Evolutionary conservation across 2,329 filamentous ascomycete genomes (phyloP).

Genomic region (Anthostomella pinea): DNA sequence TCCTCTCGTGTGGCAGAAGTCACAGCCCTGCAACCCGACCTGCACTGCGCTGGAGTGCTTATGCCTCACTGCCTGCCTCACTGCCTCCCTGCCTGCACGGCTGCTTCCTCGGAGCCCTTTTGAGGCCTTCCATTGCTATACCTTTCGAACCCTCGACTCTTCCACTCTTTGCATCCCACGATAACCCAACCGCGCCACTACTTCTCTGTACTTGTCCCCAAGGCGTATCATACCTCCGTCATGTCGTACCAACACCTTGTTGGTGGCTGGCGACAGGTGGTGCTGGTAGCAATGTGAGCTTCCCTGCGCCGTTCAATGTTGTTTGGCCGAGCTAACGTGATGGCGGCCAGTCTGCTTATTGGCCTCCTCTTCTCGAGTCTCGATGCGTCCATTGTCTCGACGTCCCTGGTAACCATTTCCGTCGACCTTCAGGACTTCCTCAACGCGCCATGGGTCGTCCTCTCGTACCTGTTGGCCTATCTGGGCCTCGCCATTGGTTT

Average conservation of each 20-base stretch:
- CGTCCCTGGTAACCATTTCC: conserved; percentile 56
- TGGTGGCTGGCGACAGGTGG: conserved; percentile 26
- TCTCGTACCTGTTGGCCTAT: conserved; percentile 56
- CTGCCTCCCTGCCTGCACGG: no score
- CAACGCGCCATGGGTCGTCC: conserved; percentile 53
- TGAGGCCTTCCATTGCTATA: neutral
- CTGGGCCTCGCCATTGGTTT: conserved; percentile 58
- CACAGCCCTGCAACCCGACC: no score
- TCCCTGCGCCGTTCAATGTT: conserved; percentile 30
- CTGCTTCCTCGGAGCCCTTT: no score
- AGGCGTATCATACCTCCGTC: neutral
- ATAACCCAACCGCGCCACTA: no score
- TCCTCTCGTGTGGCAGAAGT: no score
- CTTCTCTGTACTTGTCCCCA: neutral
- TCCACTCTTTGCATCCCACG: no score
- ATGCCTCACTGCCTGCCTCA: no score
- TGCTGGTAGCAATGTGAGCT: conserved; percentile 37
- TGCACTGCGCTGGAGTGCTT: no score
- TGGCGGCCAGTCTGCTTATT: conserved; percentile 41
- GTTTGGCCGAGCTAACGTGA: conserved; percentile 23
- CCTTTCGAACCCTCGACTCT: neutral
- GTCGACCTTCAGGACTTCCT: conserved; percentile 49
- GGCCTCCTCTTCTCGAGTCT: conserved; percentile 56
- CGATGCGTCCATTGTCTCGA: conserved; percentile 57
- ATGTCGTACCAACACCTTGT: conserved; percentile 21